Conservation (phyloP, 1,284 basidiomycete species). For the Anthracocystis setariae region DNA sequence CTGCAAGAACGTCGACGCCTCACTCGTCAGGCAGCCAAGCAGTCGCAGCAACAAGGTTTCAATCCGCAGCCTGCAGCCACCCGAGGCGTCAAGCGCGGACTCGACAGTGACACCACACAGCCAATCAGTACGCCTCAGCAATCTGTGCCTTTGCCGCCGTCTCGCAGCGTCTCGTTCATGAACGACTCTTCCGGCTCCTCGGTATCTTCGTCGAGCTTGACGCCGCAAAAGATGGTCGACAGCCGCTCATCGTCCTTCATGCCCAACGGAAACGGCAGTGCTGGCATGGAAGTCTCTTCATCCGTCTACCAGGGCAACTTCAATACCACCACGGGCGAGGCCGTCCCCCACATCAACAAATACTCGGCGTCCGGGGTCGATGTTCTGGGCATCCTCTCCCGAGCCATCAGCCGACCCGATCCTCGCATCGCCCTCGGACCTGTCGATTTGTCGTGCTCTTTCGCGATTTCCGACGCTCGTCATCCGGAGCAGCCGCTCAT, state of each 20-base stretch:
- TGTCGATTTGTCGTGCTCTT: constrained; percentile 88
- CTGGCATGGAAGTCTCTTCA: constrained; percentile 8
- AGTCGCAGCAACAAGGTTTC: constrained; percentile 15
- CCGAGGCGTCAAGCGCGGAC: constrained; percentile 40
- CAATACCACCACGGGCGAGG: constrained; percentile 33
- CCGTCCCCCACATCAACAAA: constrained; percentile 61
- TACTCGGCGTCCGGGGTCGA: constrained; percentile 93
- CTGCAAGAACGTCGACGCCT: constrained; percentile 60
- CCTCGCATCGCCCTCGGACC: constrained; percentile 85
- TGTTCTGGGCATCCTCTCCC: constrained; percentile 80
- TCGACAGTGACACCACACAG: constrained; percentile 25
- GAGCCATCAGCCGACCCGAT: constrained; percentile 79
- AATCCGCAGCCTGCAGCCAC: constrained; percentile 1
- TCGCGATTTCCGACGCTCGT: constrained; percentile 85
- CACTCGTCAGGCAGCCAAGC: constrained; percentile 47
- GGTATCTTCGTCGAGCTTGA: constrained; percentile 30
- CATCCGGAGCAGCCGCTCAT: constrained; percentile 84
- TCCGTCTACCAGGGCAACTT: constrained; percentile 39
- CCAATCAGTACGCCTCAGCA: constrained; percentile 23
- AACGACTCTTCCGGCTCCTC: constrained; percentile 43
- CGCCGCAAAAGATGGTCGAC: constrained; percentile 39
- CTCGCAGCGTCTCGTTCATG: constrained; percentile 39
- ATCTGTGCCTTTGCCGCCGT: constrained; percentile 11
- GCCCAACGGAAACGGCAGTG: constrained; percentile 1
- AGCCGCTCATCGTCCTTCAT: constrained; percentile 29